Evolutionary conservation across 2,329 filamentous ascomycete species (phyloP).

Genomic region (Cryphonectria japonica): DNA sequence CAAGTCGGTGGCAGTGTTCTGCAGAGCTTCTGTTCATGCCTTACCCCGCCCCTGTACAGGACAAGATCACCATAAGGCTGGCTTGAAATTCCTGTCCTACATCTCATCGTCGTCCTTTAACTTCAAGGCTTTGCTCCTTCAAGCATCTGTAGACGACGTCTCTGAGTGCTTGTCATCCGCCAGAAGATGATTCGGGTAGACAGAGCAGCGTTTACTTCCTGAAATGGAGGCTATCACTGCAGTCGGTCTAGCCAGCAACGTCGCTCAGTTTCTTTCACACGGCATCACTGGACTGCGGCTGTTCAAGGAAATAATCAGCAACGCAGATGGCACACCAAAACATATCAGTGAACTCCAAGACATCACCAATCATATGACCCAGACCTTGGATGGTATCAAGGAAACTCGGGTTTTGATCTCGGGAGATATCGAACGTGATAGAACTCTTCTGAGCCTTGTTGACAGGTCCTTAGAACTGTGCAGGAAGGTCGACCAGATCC

Average conservation of each 20-base stretch:
- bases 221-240: constrained; percentile 16
- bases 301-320: constrained; percentile 1
- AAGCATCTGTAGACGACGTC: neutral
- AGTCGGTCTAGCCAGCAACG: constrained; percentile 16
- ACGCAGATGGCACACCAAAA: constrained; percentile 1
- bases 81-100: neutral
- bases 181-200: neutral
- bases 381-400: neutral
- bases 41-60: neutral
- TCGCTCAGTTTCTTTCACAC: constrained; percentile 15
- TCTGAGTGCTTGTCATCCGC: neutral
- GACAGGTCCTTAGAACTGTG: neutral
- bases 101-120: neutral
- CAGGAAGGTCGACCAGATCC: neutral
- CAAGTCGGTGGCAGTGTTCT: neutral
- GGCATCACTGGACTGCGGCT: constrained; percentile 3
- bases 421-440: neutral
- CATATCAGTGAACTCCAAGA: neutral
- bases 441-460: constrained; percentile 1
- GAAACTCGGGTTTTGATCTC: neutral
- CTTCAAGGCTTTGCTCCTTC: neutral
- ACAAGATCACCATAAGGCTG: neutral
- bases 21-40: neutral
- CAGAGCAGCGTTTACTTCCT: neutral
- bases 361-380: neutral